These are phyloP conservation scores for Ophiostoma piceae DNA, from an alignment of 2,329 filamentous ascomycete species.

Conservation along the genomic window DNA sequence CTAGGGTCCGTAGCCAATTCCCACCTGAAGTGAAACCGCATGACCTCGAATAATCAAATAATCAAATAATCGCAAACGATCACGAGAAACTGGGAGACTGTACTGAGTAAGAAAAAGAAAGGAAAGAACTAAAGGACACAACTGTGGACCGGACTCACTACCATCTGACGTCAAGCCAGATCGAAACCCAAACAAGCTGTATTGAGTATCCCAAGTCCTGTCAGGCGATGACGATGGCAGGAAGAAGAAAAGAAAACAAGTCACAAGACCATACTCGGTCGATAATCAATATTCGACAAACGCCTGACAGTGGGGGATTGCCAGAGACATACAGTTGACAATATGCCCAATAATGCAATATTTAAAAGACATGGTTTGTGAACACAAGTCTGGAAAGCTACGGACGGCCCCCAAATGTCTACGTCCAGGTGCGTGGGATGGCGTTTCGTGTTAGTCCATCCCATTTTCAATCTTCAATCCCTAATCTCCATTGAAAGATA, in stretches of 20 bases:
- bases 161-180: slow-evolving; percentile 3
- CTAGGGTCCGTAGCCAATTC: background rate
- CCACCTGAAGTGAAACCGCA: slow-evolving; percentile 15
- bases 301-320: background rate
- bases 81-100: background rate
- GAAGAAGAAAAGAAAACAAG: background rate
- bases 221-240: background rate
- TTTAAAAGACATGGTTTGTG: background rate
- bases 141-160: background rate
- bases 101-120: background rate
- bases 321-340: background rate
- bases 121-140: too few species aligned
- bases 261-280: too few species aligned
- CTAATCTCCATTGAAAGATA: too few species aligned
- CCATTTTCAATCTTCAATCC: background rate
- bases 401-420: background rate
- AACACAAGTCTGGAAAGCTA: background rate
- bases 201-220: background rate
- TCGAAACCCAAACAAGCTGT: too few species aligned
- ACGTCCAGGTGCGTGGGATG: background rate
- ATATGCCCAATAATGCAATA: background rate
- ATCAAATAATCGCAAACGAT: background rate
- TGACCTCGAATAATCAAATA: background rate
- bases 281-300: too few species aligned
- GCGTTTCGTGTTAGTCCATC: slow-evolving; percentile 5